Percentiles rank a stretch among this genome's conserved stretches.
These are phyloP conservation scores for Termitomyces sp. DNA, from an alignment of 768 basidiomycete genomes.

Conservation along the genomic window DNA sequence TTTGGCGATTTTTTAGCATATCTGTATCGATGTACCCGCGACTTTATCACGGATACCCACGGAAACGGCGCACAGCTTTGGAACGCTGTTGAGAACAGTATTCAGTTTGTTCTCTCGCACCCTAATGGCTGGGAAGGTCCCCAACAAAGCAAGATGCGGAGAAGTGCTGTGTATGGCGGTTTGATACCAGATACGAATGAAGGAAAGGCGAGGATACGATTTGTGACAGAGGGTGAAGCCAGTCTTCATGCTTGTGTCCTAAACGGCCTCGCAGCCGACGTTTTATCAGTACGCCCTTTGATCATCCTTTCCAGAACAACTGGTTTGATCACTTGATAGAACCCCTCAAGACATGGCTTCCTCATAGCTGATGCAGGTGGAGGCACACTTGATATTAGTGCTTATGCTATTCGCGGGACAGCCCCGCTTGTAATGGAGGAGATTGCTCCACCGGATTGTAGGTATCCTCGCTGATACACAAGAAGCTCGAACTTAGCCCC, in stretches of 20 bases:
- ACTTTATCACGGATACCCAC: constrained; percentile 79
- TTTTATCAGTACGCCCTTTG: constrained; percentile 54
- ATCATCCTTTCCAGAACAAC: background rate
- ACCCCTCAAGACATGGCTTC: constrained; percentile 73
- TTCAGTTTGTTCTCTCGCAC: constrained; percentile 75
- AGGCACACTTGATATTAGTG: constrained; percentile 78
- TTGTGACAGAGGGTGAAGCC: constrained; percentile 83
- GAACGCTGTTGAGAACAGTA: constrained; percentile 64
- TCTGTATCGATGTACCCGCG: constrained; percentile 68
- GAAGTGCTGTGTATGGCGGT: constrained; percentile 67
- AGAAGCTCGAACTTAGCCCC: constrained; percentile 1
- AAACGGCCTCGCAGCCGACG: constrained; percentile 73
- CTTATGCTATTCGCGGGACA: constrained; percentile 70
- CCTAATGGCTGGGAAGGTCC: constrained; percentile 84
- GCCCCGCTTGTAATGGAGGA: constrained; percentile 76
- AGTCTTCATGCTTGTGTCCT: constrained; percentile 79
- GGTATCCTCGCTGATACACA: constrained; percentile 17
- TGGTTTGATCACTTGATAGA: constrained; percentile 32
- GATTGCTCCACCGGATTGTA: constrained; percentile 80
- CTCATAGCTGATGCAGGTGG: constrained; percentile 80
- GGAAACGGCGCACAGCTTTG: constrained; percentile 69
- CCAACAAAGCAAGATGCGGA: constrained; percentile 74
- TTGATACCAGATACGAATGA: constrained; percentile 72
- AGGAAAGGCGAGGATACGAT: constrained; percentile 68
- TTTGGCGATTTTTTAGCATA: constrained; percentile 80